Evolutionary conservation across 2,329 filamentous ascomycete genomes (phyloP).

Genomic region (Onygena corvina): DNA sequence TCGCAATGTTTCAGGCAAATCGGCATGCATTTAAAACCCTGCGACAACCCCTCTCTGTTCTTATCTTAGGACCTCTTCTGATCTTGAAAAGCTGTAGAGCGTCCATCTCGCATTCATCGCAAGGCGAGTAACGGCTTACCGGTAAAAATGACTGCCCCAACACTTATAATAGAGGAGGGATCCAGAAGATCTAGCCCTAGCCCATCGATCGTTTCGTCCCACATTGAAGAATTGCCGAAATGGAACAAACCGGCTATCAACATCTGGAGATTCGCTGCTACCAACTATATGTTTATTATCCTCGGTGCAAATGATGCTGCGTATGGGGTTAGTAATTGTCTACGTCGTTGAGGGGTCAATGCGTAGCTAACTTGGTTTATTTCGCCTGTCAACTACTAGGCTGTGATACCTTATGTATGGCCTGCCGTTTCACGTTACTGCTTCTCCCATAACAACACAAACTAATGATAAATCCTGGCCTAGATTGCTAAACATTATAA

Average conservation of each 20-base stretch:
- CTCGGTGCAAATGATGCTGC: constrained; percentile 46
- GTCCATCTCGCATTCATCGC: too few species aligned
- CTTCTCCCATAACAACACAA: background rate
- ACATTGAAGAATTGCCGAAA: constrained; percentile 32
- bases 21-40: too few species aligned
- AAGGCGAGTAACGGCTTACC: too few species aligned
- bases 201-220: constrained; percentile 2
- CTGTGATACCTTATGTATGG: constrained; percentile 38
- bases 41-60: too few species aligned
- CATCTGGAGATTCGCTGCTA: constrained; percentile 45
- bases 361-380: background rate
- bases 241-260: constrained; percentile 56
- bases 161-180: background rate
- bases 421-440: background rate
- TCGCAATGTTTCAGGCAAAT: too few species aligned
- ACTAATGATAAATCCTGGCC: constrained; percentile 17
- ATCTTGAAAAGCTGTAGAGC: too few species aligned
- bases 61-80: too few species aligned
- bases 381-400: constrained; percentile 20
- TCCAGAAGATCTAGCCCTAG: background rate
- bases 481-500: constrained; percentile 36
- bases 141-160: background rate
- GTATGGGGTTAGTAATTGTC: constrained; percentile 38
- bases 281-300: constrained; percentile 47
- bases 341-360: background rate